phyloP scores from a whole-genome alignment of 495 filamentous ascomycete species.

The Trichoderma virens region DNA sequence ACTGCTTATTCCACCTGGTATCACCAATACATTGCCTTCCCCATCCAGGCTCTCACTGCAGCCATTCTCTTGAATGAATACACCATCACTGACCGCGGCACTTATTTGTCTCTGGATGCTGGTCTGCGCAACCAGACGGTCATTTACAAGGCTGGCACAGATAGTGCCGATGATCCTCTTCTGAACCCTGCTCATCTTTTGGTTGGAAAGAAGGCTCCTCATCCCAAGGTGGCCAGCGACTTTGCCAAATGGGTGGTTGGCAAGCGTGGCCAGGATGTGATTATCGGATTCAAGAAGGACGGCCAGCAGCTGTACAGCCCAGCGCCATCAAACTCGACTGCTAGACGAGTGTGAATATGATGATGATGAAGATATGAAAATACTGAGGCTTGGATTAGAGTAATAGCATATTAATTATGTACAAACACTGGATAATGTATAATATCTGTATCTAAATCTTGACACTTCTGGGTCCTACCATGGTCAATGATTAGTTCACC shows the following conservation, averaged over 20 bases:
- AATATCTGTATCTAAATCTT: too few species aligned
- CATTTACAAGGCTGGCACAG: constrained; percentile 30
- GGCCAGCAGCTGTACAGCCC: constrained; percentile 22
- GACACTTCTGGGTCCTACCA: too few species aligned
- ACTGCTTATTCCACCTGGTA: constrained; percentile 37
- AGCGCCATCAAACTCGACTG: constrained; percentile 3
- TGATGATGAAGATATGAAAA: neutral
- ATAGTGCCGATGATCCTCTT: constrained; percentile 24
- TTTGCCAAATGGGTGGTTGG: constrained; percentile 32
- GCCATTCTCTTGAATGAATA: constrained; percentile 39
- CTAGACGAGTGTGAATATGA: neutral
- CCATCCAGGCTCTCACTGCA: constrained; percentile 32
- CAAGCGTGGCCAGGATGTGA: constrained; percentile 26
- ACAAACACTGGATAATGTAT: too few species aligned
- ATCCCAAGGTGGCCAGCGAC: constrained; percentile 21
- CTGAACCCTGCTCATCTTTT: constrained; percentile 35
- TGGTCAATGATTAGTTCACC: too few species aligned
- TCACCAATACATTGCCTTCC: constrained; percentile 37
- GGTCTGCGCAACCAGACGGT: constrained; percentile 33
- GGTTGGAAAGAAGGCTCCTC: constrained; percentile 23
- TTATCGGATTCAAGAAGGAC: constrained; percentile 25
- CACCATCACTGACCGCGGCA: constrained; percentile 20
- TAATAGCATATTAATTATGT: too few species aligned
- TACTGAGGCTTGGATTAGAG: too few species aligned
- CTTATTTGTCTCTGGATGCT: constrained; percentile 27